phyloP scores from a whole-genome alignment of 1,139 yeast genomes.

The Fermentozyma sake region DNA sequence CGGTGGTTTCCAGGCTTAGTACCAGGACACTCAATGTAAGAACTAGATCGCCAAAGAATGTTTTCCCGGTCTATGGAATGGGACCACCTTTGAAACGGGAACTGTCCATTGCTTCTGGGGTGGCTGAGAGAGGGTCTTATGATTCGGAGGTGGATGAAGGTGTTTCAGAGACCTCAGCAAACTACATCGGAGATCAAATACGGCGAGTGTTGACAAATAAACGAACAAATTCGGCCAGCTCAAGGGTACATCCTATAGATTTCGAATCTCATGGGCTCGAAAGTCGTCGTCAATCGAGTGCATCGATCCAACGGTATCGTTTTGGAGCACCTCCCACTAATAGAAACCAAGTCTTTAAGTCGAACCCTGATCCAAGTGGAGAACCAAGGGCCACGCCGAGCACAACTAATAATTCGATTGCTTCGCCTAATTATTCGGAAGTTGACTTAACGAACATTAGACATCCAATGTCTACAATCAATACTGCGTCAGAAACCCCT shows the following conservation, averaged over 20 bases:
- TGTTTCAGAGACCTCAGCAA: constrained; percentile 24
- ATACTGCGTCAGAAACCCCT: no score
- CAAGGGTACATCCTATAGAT: constrained; percentile 1
- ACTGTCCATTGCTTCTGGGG: constrained; percentile 48
- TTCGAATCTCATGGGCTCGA: constrained; percentile 5
- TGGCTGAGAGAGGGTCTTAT: constrained; percentile 4
- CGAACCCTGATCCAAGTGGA: no score
- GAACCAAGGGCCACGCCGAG: no score
- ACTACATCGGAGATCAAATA: constrained; percentile 28
- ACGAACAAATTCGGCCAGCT: constrained; percentile 2
- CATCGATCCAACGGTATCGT: constrained; percentile 8
- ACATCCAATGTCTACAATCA: no score
- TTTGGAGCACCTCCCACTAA: no score
- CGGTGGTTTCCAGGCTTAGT: constrained; percentile 5
- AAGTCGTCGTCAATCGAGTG: constrained; percentile 7
- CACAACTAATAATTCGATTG: no score
- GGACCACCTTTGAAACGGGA: constrained; percentile 57
- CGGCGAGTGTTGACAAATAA: constrained; percentile 17
- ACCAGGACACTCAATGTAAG: constrained; percentile 5
- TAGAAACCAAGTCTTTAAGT: no score
- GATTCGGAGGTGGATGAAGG: constrained; percentile 5
- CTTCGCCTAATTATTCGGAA: no score
- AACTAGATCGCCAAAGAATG: constrained; percentile 63
- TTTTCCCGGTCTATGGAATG: constrained; percentile 77
- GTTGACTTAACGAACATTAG: no score